Conservation (phyloP, 129 eudicot species). For the Pseudognaphalium luteoalbum region DNA sequence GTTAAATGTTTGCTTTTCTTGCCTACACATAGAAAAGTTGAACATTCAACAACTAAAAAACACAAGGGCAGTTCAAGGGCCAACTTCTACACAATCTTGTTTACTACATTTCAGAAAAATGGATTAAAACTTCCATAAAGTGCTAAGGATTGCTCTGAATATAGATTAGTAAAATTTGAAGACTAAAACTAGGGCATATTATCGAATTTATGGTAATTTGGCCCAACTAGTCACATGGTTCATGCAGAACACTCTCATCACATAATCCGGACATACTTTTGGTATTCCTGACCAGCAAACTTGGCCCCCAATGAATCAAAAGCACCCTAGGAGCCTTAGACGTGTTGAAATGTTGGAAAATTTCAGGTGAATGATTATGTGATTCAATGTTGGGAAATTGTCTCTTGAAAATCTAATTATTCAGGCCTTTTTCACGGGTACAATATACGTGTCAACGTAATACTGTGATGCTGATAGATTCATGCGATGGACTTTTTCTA, state of each 20-base stretch:
- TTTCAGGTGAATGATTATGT: background rate
- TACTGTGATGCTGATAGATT: background rate
- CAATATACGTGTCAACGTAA: background rate
- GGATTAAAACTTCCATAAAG: background rate
- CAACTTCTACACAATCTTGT: background rate
- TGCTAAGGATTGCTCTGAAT: background rate
- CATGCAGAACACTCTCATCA: background rate
- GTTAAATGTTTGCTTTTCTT: background rate
- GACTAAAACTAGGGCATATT: too few species aligned
- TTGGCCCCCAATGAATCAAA: slow-evolving; percentile 1
- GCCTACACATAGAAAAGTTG: background rate
- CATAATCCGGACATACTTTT: background rate
- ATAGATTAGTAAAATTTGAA: background rate
- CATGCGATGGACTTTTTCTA: background rate
- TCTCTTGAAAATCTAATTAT: background rate
- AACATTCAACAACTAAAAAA: background rate
- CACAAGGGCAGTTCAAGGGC: background rate
- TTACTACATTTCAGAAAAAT: background rate
- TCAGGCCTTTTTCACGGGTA: background rate
- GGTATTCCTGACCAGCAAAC: background rate
- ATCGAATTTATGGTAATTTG: too few species aligned
- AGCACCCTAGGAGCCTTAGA: background rate
- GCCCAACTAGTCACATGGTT: too few species aligned
- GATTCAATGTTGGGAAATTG: background rate
- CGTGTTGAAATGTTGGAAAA: background rate